Conservation (phyloP, 1,139 yeast species). For the Yamadazyma kanchanaburiensis region DNA sequence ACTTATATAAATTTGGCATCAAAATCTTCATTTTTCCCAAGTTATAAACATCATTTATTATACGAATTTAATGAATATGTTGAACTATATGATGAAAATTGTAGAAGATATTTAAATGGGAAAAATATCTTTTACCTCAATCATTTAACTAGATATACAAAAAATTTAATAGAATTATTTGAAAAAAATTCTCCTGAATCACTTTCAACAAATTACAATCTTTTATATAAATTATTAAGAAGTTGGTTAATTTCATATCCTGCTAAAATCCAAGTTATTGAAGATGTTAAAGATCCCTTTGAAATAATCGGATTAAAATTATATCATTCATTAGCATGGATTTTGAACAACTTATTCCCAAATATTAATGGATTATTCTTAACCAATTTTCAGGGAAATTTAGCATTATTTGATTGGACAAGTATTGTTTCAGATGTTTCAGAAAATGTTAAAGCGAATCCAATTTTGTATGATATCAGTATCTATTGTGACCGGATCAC, state of each 20-base stretch:
- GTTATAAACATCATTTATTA: conserved; percentile 18
- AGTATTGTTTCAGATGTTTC: conserved; percentile 3
- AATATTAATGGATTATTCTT: conserved; percentile 19
- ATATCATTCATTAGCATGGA: conserved; percentile 15
- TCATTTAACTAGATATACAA: conserved; percentile 6
- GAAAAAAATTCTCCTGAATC: not conserved
- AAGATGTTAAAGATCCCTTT: conserved; percentile 13
- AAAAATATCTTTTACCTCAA: conserved; percentile 8
- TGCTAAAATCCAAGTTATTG: conserved; percentile 15
- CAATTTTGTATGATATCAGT: conserved; percentile 1
- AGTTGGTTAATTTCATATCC: conserved; percentile 26
- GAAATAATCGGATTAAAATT: conserved; percentile 17
- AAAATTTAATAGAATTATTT: conserved; percentile 4
- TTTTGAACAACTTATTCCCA: conserved; percentile 26
- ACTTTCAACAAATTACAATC: conserved; percentile 6
- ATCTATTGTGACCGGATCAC: conserved; percentile 17
- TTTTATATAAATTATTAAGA: conserved; percentile 20
- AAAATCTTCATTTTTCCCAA: conserved; percentile 20
- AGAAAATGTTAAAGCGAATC: not conserved
- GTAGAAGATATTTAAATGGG: conserved; percentile 9
- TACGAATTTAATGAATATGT: conserved; percentile 17
- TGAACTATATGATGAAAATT: conserved; percentile 7
- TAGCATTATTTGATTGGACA: conserved; percentile 15
- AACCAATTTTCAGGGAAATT: conserved; percentile 22
- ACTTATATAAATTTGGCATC: conserved; percentile 20